Conservation (phyloP, 2,329 filamentous ascomycete species). For the Dichotomopilus funicola region DNA sequence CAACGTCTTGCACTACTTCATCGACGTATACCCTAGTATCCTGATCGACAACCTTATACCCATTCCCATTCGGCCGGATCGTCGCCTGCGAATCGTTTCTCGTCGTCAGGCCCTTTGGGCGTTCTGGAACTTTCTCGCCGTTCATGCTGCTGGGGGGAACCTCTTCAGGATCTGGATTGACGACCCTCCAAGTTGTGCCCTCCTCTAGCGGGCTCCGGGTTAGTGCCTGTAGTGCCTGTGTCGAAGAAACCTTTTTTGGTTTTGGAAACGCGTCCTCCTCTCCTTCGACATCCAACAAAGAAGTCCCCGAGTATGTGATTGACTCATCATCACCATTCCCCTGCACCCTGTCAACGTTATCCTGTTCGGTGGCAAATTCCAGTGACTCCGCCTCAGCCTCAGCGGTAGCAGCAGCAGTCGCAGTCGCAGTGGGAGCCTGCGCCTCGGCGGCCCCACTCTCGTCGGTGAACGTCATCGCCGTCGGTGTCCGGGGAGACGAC, state of each 20-base stretch:
- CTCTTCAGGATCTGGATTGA: slow-evolving; percentile 24
- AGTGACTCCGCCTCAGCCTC: slow-evolving; percentile 22
- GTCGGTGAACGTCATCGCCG: neutral
- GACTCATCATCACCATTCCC: slow-evolving; percentile 7
- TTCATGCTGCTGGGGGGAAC: slow-evolving; percentile 8
- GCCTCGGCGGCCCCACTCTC: neutral
- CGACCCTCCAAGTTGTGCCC: slow-evolving; percentile 30
- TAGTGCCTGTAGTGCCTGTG: slow-evolving; percentile 32
- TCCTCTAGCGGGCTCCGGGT: slow-evolving; percentile 32
- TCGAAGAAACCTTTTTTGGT: slow-evolving; percentile 32
- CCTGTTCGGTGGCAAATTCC: slow-evolving; percentile 1
- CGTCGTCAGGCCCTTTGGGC: neutral
- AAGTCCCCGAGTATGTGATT: slow-evolving; percentile 24
- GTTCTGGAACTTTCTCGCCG: slow-evolving; percentile 8
- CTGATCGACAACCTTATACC: neutral
- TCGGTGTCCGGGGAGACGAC: slow-evolving; percentile 41
- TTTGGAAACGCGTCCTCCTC: slow-evolving; percentile 31
- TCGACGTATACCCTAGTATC: no score
- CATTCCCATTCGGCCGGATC: slow-evolving; percentile 1
- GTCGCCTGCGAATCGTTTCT: slow-evolving; percentile 14
- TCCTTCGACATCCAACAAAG: slow-evolving; percentile 27
- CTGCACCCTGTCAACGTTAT: no score
- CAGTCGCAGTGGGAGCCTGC: neutral
- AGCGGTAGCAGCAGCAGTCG: slow-evolving; percentile 15
- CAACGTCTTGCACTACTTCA: no score